Conservation (phyloP, 2,329 filamentous ascomycete species). For the Mariannaea elegans region DNA sequence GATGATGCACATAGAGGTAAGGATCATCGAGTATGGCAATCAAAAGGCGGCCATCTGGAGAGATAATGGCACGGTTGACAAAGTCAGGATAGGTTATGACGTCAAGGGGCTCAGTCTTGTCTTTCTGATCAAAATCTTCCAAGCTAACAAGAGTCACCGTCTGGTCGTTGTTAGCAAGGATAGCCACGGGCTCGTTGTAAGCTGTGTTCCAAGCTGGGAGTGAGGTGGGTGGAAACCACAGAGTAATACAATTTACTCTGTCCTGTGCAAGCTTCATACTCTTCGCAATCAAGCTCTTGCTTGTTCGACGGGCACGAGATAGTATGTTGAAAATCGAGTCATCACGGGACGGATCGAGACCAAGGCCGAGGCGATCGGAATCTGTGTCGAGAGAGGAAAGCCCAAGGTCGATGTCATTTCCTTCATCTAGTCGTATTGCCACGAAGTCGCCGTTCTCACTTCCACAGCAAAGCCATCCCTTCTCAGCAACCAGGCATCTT, state of each 20-base stretch:
- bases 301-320: constrained; percentile 49
- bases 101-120: constrained; percentile 67
- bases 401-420: constrained; percentile 40
- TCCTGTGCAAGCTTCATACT: constrained; percentile 66
- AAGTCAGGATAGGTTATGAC: constrained; percentile 80
- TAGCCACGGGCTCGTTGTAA: constrained; percentile 67
- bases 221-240: constrained; percentile 64
- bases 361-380: constrained; percentile 41
- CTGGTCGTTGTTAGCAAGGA: constrained; percentile 90
- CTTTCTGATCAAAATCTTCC: constrained; percentile 60
- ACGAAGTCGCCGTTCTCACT: constrained; percentile 90
- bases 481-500: constrained; percentile 86
- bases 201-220: constrained; percentile 44
- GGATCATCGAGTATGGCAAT: constrained; percentile 89
- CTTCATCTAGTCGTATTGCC: constrained; percentile 71
- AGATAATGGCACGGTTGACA: constrained; percentile 95
- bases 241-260: constrained; percentile 72
- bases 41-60: constrained; percentile 83
- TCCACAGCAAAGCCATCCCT: constrained; percentile 91
- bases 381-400: constrained; percentile 45
- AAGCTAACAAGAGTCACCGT: constrained; percentile 87
- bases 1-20: constrained; percentile 82
- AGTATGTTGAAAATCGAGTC: constrained; percentile 48
- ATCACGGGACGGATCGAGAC: constrained; percentile 45
- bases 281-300: constrained; percentile 58